Evolutionary conservation across 106 monocot species (phyloP).

Genomic region (Narthecium ossifragum): DNA sequence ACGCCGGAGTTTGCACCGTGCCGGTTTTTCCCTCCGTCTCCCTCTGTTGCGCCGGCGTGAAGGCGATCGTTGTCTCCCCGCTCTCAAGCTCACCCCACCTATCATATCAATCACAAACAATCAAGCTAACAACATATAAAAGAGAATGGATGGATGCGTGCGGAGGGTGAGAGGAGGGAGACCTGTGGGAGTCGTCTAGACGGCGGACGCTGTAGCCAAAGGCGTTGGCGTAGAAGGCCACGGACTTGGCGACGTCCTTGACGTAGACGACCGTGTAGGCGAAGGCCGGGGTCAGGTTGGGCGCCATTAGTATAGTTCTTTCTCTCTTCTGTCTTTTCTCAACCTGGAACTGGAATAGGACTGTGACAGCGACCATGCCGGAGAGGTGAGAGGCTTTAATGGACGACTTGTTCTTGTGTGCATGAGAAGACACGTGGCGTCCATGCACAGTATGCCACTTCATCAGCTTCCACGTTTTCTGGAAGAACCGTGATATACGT

Average conservation of each 20-base stretch:
- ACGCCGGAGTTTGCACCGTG: constrained; percentile 25
- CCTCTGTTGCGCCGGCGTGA: constrained; percentile 69
- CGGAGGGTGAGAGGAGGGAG: background rate
- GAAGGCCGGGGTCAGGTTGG: constrained; percentile 31
- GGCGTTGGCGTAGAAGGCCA: constrained; percentile 64
- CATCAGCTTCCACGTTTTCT: background rate
- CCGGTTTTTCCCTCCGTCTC: constrained; percentile 67
- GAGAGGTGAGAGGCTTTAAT: background rate
- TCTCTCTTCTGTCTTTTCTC: background rate
- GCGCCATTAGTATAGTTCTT: constrained; percentile 12
- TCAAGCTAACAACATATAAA: background rate
- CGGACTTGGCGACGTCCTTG: constrained; percentile 63
- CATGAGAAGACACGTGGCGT: background rate
- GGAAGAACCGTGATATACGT: no score
- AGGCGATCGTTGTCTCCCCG: constrained; percentile 77
- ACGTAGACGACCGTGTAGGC: constrained; percentile 86
- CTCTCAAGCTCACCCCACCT: constrained; percentile 85
- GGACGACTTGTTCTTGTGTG: background rate
- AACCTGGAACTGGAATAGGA: background rate
- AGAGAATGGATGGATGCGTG: background rate
- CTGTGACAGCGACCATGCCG: background rate
- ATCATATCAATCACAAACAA: background rate
- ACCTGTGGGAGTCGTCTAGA: constrained; percentile 55
- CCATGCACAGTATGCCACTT: constrained; percentile 1
- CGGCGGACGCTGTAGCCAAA: constrained; percentile 74